Conservation (phyloP, 257 asterid genomes). For the Osmanthus fragrans region DNA sequence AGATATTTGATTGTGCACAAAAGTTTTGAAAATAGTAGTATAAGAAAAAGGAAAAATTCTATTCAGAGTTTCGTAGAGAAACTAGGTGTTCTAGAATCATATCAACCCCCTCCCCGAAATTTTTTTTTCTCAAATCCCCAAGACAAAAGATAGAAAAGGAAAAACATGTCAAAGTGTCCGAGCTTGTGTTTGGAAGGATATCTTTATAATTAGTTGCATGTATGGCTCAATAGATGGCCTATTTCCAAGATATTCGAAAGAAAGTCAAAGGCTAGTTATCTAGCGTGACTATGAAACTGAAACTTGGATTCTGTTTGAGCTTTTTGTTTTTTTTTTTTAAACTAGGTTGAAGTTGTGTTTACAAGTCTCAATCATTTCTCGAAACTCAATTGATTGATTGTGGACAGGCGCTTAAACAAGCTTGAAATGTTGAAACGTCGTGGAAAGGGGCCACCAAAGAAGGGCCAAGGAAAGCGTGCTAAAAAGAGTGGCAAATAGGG, state of each 20-base stretch:
- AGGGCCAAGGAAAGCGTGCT: constrained; percentile 91
- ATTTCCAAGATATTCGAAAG: not conserved
- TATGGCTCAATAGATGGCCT: not conserved
- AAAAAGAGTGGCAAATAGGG: constrained; percentile 56
- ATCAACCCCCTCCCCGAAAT: not conserved
- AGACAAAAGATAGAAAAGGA: not conserved
- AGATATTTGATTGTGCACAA: not conserved
- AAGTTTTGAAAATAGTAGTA: not conserved
- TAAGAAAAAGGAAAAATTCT: not conserved
- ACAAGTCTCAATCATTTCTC: not conserved
- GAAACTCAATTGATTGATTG: constrained; percentile 19
- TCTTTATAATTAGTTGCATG: not conserved
- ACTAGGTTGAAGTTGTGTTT: not conserved
- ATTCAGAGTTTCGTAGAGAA: not conserved
- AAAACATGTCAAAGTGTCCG: not conserved
- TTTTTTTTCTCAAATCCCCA: not conserved
- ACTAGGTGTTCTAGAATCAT: not conserved
- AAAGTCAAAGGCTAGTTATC: not conserved
- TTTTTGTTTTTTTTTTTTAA: not conserved
- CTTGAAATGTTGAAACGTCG: constrained; percentile 90
- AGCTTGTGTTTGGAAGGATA: not conserved
- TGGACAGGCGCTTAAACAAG: constrained; percentile 67
- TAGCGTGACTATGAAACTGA: not conserved
- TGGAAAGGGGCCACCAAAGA: constrained; percentile 92
- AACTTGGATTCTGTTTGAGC: not conserved